These are phyloP conservation scores for Dendryphion nanum DNA, from an alignment of 2,329 filamentous ascomycete genomes.

Conservation along the genomic window DNA sequence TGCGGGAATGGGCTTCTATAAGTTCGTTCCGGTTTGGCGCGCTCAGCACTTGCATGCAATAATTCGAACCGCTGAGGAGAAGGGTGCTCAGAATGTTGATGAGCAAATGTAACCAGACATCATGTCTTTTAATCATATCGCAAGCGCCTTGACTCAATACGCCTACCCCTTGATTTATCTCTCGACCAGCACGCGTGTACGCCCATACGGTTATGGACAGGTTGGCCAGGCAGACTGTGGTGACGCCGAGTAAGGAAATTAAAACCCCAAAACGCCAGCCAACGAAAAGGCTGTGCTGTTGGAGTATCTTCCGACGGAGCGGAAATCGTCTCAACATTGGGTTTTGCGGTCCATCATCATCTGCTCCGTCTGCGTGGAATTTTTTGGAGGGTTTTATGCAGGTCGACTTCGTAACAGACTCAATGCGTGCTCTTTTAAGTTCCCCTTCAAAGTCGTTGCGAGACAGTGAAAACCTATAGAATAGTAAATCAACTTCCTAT, in stretches of 20 bases:
- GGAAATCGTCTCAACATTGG: no score
- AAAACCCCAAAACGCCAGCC: not conserved
- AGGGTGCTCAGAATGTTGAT: slow-evolving; percentile 49
- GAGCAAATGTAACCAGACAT: slow-evolving; percentile 39
- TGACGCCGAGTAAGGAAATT: not conserved
- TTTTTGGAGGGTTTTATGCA: no score
- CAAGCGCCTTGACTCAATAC: not conserved
- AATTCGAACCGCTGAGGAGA: slow-evolving; percentile 49
- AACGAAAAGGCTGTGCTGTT: no score
- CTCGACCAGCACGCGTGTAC: not conserved
- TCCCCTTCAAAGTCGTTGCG: no score
- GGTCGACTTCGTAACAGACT: no score
- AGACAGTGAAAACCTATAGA: no score
- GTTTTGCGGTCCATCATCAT: no score
- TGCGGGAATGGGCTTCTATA: slow-evolving; percentile 44
- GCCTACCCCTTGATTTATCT: not conserved
- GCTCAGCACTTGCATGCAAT: slow-evolving; percentile 50
- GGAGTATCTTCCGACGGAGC: no score
- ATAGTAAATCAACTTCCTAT: no score
- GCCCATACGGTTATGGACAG: not conserved
- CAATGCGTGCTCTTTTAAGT: no score
- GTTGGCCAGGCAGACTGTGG: not conserved
- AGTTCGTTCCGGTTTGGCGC: slow-evolving; percentile 50
- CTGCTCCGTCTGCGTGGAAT: no score
- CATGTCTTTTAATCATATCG: not conserved